Conservation (phyloP, 2,329 filamentous ascomycete genomes). For the Achaetomium macrosporum region DNA sequence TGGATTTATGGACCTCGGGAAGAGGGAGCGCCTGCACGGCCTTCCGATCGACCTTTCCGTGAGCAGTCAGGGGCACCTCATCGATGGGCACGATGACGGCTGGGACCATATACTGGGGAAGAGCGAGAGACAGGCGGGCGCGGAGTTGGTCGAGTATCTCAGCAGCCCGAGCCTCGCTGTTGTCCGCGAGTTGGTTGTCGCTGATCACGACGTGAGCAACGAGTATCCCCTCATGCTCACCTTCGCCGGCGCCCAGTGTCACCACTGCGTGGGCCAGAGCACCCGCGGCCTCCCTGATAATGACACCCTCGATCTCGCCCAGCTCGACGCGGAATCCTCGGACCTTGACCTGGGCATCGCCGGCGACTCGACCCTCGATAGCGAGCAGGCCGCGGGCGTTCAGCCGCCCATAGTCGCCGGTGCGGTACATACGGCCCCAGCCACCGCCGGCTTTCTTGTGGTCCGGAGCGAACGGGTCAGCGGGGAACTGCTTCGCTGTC, state of each 20-base stretch:
- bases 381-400: slow-evolving; percentile 29
- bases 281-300: background rate
- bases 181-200: too few relatives aligned
- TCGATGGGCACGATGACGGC: background rate
- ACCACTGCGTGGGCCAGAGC: background rate
- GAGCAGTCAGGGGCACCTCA: background rate
- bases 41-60: background rate
- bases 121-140: background rate
- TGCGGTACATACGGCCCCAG: slow-evolving; percentile 29
- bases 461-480: slow-evolving; percentile 19
- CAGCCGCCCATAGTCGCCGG: slow-evolving; percentile 34
- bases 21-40: background rate
- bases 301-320: slow-evolving; percentile 31
- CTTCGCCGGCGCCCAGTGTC: background rate
- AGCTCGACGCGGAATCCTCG: slow-evolving; percentile 39
- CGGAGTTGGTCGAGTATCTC: background rate
- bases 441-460: slow-evolving; percentile 18
- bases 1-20: background rate
- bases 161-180: too few relatives aligned
- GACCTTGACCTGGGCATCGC: slow-evolving; percentile 38
- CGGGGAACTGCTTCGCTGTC: slow-evolving; percentile 23
- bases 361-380: slow-evolving; percentile 31
- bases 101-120: slow-evolving; percentile 4
- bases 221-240: background rate
- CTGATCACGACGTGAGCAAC: slow-evolving; percentile 4